Conservation (phyloP, 805 yeast genomes). For the Blastobotrys peoriensis region DNA sequence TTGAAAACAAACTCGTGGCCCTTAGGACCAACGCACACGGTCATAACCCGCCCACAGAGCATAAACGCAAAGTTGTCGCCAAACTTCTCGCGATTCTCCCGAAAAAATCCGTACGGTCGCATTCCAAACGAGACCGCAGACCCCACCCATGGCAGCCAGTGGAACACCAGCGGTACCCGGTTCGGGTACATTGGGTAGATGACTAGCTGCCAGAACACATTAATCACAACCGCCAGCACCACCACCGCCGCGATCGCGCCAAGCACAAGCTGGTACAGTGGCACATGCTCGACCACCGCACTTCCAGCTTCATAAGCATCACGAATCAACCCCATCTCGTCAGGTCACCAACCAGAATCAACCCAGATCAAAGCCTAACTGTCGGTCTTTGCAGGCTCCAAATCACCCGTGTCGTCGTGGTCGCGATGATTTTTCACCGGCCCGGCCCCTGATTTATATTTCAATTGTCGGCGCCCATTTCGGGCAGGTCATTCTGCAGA, state of each 20-base stretch:
- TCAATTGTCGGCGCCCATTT: too few species aligned
- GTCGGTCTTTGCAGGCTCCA: too few species aligned
- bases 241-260: constrained; percentile 15
- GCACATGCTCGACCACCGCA: constrained; percentile 10
- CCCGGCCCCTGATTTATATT: not conserved
- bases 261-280: constrained; percentile 23
- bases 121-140: constrained; percentile 84
- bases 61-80: constrained; percentile 94
- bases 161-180: constrained; percentile 83
- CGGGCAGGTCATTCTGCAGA: too few species aligned
- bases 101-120: constrained; percentile 90
- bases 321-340: not conserved
- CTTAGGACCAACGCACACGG: constrained; percentile 93
- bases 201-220: constrained; percentile 30
- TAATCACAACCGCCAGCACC: constrained; percentile 22
- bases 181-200: constrained; percentile 39
- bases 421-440: not conserved
- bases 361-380: too few species aligned
- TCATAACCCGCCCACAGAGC: constrained; percentile 84
- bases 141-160: constrained; percentile 95
- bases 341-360: too few species aligned
- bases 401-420: too few species aligned
- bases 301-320: not conserved
- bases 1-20: constrained; percentile 96
- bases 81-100: constrained; percentile 65